phyloP scores from a whole-genome alignment of 352 stramenopile species.

The Thalassiosira exigua region DNA sequence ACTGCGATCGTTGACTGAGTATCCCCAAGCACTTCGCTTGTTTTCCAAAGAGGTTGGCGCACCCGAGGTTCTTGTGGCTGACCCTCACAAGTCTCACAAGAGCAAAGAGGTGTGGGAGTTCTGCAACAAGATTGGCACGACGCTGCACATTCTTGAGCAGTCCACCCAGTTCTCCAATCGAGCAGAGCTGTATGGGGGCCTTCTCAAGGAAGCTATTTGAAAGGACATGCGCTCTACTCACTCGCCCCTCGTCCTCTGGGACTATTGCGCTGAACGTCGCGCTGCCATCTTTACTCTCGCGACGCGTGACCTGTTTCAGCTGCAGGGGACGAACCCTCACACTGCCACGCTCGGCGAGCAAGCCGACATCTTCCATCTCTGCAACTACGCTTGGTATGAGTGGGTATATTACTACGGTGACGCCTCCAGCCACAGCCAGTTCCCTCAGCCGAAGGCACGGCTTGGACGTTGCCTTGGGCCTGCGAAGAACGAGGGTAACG shows the following conservation, averaged over 20 bases:
- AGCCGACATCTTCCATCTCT: slow-evolving; percentile 18
- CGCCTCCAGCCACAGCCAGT: neutral
- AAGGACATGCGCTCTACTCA: no score
- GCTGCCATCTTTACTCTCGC: slow-evolving; percentile 36
- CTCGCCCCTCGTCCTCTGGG: slow-evolving; percentile 45
- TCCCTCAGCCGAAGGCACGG: neutral
- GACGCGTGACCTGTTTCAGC: slow-evolving; percentile 15
- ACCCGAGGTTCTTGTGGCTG: slow-evolving; percentile 26
- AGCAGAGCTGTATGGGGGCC: no score
- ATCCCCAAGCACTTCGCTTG: slow-evolving; percentile 19
- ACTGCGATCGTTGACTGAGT: slow-evolving; percentile 44
- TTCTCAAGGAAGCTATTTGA: no score
- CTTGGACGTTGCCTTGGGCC: slow-evolving; percentile 30
- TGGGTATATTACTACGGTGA: no score
- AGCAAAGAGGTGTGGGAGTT: neutral
- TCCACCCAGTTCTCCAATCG: no score
- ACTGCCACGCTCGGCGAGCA: neutral
- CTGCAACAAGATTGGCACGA: slow-evolving; percentile 24
- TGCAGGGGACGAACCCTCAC: slow-evolving; percentile 3
- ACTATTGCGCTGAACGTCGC: slow-evolving; percentile 43
- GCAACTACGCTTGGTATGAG: slow-evolving; percentile 26
- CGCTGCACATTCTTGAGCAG: slow-evolving; percentile 17
- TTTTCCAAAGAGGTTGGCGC: slow-evolving; percentile 62
- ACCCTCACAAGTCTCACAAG: slow-evolving; percentile 19
- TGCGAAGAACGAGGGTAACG: slow-evolving; percentile 27